Evolutionary conservation across 1,284 basidiomycete species (phyloP).

Genomic region (Sporisorium graminicola): DNA sequence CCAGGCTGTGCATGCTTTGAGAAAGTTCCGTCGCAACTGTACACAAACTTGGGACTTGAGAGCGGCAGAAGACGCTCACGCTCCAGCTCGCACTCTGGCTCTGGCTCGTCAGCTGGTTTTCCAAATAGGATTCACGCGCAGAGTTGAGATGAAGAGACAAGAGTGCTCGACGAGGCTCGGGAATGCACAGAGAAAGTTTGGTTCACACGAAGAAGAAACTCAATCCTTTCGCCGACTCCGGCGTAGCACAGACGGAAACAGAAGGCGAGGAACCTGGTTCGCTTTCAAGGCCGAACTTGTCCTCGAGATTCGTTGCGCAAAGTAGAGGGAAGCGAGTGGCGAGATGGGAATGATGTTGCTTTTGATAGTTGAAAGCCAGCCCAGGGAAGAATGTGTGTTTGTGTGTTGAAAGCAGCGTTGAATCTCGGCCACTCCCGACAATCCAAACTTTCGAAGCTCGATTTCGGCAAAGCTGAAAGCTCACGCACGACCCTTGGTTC

Average conservation of each 20-base stretch:
- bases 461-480: not conserved
- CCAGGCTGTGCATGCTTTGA: not conserved
- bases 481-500: not conserved
- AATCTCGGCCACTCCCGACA: not conserved
- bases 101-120: not conserved
- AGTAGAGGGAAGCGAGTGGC: not conserved
- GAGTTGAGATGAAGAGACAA: not conserved
- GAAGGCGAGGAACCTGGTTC: not conserved
- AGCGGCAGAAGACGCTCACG: not conserved
- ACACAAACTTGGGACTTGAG: no score
- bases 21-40: not conserved
- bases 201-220: not conserved
- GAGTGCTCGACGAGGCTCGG: not conserved
- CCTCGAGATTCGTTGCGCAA: not conserved
- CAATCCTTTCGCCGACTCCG: not conserved
- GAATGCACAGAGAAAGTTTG: not conserved
- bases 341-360: no score
- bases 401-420: not conserved
- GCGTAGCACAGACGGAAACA: not conserved
- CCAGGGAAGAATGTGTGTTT: no score
- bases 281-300: slow-evolving; percentile 1
- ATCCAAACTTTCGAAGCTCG: not conserved
- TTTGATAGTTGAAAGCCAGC: no score
- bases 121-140: not conserved
- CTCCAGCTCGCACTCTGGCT: not conserved